Evolutionary conservation across 2,329 filamentous ascomycete species (phyloP), one percentile per base, ranked within the genome.

Genomic region (Epichloe gansuensis): DNA sequence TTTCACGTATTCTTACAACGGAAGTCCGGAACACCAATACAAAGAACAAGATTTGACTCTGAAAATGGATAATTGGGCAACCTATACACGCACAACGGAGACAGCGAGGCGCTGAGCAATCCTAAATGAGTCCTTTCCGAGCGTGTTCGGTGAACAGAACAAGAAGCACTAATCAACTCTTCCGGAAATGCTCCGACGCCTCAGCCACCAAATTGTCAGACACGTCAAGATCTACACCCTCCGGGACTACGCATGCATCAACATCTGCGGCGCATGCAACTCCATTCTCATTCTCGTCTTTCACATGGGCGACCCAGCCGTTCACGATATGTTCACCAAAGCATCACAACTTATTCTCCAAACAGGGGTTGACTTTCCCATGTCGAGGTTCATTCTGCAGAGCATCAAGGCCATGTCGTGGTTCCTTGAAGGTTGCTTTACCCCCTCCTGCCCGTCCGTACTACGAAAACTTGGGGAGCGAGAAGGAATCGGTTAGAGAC

Each of bases 361-460:
- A 38, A 57, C 46, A 5, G 47, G 34, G 15, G 15, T 36, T 5
- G 54, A 57, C 36, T 54, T 53, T 44, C 52, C 51, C 39, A 55
- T 58, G 49, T 51, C 50, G 9, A 40, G 50, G 35, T 57, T 52
- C 41, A 51, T 57, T 12, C 46, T 57, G 36, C 53, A 57, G 13
- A 50, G 50, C 23, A 49, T 58, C 51, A 56, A 56, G 49, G 52
- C 54, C 15, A 53, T 59, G 47, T 53, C 55, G 5, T 54, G 54
- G 53, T 47, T 44, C 8, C 45, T 55, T 25, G 17, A 53, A 54
- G 34, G 42, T 56, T 9, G 15, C 42, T 12, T 31, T 59, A 35
- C 57, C 56, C 17, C 12, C 45, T 2, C 39, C 52, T 36, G 51
- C 54, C 3, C 45, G 43, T 9, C 50, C 47, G 12, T 50, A 52